Conservation (phyloP, 345 rosid species). For the Schrenkiella parvula region DNA sequence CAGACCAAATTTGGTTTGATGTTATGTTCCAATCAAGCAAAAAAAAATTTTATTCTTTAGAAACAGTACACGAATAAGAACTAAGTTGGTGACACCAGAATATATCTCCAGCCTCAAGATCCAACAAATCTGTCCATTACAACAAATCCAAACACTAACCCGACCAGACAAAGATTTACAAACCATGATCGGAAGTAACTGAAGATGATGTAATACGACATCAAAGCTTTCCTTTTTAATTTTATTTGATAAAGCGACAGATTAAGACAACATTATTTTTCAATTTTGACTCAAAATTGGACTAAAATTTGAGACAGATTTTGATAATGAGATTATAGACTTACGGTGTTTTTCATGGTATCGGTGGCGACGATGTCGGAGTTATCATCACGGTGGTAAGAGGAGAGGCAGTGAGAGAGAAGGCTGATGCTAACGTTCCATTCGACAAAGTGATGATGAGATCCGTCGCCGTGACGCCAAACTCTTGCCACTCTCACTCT, state of each 20-base stretch:
- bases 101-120: background rate
- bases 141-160: background rate
- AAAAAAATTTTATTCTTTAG: background rate
- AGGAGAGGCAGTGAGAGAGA: conserved; percentile 66
- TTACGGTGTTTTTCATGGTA: conserved; percentile 89
- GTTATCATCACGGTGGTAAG: conserved; percentile 67
- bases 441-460: conserved; percentile 57
- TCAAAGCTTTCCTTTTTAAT: too few species aligned
- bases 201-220: background rate
- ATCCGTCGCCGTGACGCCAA: conserved; percentile 57
- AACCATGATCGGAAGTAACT: background rate
- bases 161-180: background rate
- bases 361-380: conserved; percentile 93
- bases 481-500: conserved; percentile 84
- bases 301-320: too few species aligned
- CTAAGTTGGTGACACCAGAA: background rate
- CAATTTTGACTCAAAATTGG: too few species aligned
- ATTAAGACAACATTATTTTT: too few species aligned
- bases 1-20: background rate
- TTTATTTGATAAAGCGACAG: too few species aligned
- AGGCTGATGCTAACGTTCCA: conserved; percentile 77
- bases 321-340: too few species aligned
- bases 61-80: background rate
- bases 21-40: background rate
- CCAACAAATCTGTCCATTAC: background rate